These are phyloP conservation scores for Cystofilobasidium bisporidii DNA, from an alignment of 768 basidiomycete species.

Conservation along the genomic window DNA sequence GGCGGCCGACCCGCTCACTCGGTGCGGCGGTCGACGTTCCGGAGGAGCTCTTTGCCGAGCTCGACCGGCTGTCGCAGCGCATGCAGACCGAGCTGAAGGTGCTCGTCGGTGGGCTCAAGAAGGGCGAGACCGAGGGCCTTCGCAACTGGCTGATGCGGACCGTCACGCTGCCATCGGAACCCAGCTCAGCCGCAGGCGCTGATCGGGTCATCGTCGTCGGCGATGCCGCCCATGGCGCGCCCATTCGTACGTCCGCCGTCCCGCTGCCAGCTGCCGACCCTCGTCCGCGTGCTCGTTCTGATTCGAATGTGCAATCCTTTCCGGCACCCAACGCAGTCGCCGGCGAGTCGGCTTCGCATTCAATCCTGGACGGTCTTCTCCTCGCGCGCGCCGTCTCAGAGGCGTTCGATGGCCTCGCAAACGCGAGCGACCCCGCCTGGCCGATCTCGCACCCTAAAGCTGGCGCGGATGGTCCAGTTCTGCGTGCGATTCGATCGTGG, in stretches of 20 bases:
- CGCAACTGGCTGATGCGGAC: slow-evolving; percentile 22
- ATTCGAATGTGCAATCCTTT: not conserved
- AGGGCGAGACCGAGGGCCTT: not conserved
- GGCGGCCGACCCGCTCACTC: not conserved
- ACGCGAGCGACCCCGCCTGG: not conserved
- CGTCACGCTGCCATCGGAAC: slow-evolving; percentile 1
- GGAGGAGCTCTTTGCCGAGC: slow-evolving; percentile 9
- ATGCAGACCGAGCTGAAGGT: not conserved
- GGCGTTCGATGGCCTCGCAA: not conserved
- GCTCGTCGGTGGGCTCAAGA: not conserved
- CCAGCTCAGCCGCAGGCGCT: not conserved
- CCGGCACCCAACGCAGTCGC: not conserved
- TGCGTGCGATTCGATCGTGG: not conserved
- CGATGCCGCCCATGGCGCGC: slow-evolving; percentile 20
- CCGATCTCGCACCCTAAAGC: not conserved
- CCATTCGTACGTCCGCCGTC: slow-evolving; percentile 14
- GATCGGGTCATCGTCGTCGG: slow-evolving; percentile 22
- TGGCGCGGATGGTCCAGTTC: not conserved
- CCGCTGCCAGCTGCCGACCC: not conserved
- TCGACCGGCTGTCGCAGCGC: not conserved
- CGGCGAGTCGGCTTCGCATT: not conserved
- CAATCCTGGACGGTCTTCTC: not conserved
- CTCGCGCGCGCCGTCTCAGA: not conserved
- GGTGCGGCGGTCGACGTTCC: slow-evolving; percentile 12
- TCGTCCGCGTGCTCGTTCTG: not conserved